phyloP scores from a whole-genome alignment of 345 rosid genomes.

The Eucalyptus polybractea region DNA sequence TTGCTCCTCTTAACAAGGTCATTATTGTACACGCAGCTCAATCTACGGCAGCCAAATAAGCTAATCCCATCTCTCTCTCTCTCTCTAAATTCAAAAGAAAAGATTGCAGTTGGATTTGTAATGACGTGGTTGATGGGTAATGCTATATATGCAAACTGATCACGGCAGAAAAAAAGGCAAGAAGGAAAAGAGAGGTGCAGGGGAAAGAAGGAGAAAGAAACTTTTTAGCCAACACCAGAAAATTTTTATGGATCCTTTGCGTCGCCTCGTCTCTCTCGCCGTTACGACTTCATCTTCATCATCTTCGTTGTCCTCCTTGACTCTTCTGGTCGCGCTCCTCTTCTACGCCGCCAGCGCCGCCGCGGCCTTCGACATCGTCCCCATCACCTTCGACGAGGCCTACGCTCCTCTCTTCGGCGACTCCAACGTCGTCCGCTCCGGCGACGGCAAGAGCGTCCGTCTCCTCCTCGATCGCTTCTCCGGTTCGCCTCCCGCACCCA shows the following conservation, averaged over 20 bases:
- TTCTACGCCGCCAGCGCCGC: not conserved
- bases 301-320: not conserved
- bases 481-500: slow-evolving; percentile 14
- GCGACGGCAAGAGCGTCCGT: slow-evolving; percentile 58
- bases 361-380: slow-evolving; percentile 31
- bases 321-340: not conserved
- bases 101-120: not conserved
- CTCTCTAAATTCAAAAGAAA: not conserved
- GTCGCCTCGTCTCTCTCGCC: not conserved
- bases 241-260: not conserved
- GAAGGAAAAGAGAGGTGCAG: not conserved
- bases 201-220: not conserved
- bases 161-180: not conserved
- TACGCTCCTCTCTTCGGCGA: slow-evolving; percentile 83
- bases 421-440: slow-evolving; percentile 65
- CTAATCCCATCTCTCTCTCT: not conserved
- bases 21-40: not conserved
- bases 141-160: not conserved
- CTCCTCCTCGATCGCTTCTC: slow-evolving; percentile 79
- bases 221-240: not conserved
- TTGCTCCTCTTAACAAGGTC: not conserved
- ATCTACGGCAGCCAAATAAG: not conserved
- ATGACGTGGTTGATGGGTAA: not conserved
- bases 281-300: not conserved
- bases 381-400: slow-evolving; percentile 68